Evolutionary conservation across 2,329 filamentous ascomycete species (phyloP).

Genomic region (Pseudomassariella vexata): DNA sequence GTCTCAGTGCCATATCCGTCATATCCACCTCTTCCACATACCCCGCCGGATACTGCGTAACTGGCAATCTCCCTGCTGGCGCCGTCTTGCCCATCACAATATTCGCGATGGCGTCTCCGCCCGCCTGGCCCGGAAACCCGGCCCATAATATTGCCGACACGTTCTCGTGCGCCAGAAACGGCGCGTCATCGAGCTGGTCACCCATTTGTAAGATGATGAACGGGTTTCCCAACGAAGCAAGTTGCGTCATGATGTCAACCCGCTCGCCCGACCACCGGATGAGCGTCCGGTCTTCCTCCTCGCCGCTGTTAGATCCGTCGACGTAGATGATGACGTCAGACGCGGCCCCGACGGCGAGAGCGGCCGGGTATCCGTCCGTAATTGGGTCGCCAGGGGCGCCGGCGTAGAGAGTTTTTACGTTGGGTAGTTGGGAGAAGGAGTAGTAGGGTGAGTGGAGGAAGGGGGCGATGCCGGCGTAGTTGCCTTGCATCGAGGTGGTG

Average conservation of each 20-base stretch:
- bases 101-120: conserved; percentile 42
- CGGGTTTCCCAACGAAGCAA: conserved; percentile 35
- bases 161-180: conserved; percentile 35
- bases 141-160: conserved; percentile 42
- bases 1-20: conserved; percentile 43
- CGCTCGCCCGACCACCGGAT: conserved; percentile 48
- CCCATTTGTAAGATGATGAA: conserved; percentile 47
- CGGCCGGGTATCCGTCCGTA: conserved; percentile 23
- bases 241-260: conserved; percentile 38
- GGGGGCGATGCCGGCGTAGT: conserved; percentile 45
- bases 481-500: conserved; percentile 18
- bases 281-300: conserved; percentile 42
- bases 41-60: conserved; percentile 40
- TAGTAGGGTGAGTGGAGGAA: conserved; percentile 48
- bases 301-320: conserved; percentile 45
- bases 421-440: conserved; percentile 41
- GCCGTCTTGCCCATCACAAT: conserved; percentile 38
- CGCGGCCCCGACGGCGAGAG: conserved; percentile 30
- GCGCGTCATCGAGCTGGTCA: conserved; percentile 36
- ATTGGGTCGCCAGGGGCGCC: conserved; percentile 23
- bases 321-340: conserved; percentile 48
- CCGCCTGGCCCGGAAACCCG: conserved; percentile 46
- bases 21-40: conserved; percentile 39
- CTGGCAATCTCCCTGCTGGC: conserved; percentile 39
- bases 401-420: conserved; percentile 38